Evolutionary conservation across 495 filamentous ascomycete species (phyloP).

Genomic region (Neurospora intermedia): DNA sequence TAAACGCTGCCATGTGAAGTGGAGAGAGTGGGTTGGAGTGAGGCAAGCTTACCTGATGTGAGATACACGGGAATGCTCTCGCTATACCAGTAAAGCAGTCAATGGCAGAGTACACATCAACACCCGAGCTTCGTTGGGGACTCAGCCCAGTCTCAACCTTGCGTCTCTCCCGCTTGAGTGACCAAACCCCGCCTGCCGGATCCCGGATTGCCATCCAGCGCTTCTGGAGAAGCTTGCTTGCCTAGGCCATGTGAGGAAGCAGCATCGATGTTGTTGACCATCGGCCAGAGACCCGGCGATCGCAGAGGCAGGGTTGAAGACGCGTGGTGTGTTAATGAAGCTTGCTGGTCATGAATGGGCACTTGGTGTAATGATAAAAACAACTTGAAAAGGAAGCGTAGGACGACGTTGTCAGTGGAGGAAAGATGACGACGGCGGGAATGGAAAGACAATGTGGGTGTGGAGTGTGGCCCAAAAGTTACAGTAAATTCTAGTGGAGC

Average conservation of each 20-base stretch:
- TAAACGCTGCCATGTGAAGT: constrained; percentile 20
- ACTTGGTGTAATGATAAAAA: neutral
- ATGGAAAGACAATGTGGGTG: neutral
- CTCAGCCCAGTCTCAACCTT: neutral
- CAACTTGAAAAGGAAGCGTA: neutral
- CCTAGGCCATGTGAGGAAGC: neutral
- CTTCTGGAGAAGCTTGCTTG: neutral
- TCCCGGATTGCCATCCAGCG: neutral
- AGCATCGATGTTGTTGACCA: neutral
- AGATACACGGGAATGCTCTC: neutral
- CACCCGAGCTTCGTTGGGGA: neutral
- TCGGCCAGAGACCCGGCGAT: neutral
- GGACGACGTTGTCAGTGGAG: neutral
- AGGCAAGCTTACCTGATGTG: neutral
- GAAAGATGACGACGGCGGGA: neutral
- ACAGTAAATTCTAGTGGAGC: neutral
- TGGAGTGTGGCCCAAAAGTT: neutral
- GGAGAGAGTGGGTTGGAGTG: neutral
- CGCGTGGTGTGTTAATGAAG: neutral
- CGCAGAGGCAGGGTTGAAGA: neutral
- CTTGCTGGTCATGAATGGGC: neutral
- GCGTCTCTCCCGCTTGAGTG: neutral
- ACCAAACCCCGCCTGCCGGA: neutral
- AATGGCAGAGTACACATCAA: neutral
- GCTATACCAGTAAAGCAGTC: neutral